These are phyloP conservation scores for Diplodia intermedia DNA, from an alignment of 2,329 filamentous ascomycete species.

Conservation along the genomic window DNA sequence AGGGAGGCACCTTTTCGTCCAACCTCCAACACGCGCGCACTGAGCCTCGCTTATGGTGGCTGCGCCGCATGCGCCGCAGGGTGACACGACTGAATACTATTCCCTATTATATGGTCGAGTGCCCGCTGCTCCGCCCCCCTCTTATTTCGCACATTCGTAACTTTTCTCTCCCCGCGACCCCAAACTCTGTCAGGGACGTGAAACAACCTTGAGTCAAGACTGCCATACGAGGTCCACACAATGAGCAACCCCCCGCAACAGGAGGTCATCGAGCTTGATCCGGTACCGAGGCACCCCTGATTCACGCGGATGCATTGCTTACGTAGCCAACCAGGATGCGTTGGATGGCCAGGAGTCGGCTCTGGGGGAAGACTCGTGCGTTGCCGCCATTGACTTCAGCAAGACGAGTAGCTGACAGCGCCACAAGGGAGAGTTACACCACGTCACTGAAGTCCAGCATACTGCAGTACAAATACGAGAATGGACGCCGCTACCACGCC, in stretches of 20 bases:
- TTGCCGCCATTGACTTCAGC: neutral
- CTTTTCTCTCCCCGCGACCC: neutral
- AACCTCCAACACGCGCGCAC: neutral
- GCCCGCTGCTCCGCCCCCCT: neutral
- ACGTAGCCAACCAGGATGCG: neutral
- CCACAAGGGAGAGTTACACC: slow-evolving; percentile 32
- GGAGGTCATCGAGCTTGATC: neutral
- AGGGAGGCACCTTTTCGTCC: neutral
- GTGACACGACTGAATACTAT: neutral
- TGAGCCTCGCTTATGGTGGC: neutral
- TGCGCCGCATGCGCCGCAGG: neutral
- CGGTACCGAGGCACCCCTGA: neutral
- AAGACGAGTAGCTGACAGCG: neutral
- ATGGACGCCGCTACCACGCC: slow-evolving; percentile 30
- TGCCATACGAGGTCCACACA: neutral
- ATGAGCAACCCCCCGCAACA: neutral
- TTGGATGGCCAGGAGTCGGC: slow-evolving; percentile 6
- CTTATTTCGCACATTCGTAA: neutral
- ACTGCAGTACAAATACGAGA: slow-evolving; percentile 37
- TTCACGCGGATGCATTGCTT: neutral
- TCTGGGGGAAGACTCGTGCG: slow-evolving; percentile 23
- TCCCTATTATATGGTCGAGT: neutral
- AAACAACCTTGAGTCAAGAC: neutral
- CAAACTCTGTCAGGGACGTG: neutral
- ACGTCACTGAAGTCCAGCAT: slow-evolving; percentile 48